Percentiles rank a stretch among this genome's conserved stretches.
Evolutionary conservation across 257 asterid species (phyloP).

Genomic region (Salvia splendens): DNA sequence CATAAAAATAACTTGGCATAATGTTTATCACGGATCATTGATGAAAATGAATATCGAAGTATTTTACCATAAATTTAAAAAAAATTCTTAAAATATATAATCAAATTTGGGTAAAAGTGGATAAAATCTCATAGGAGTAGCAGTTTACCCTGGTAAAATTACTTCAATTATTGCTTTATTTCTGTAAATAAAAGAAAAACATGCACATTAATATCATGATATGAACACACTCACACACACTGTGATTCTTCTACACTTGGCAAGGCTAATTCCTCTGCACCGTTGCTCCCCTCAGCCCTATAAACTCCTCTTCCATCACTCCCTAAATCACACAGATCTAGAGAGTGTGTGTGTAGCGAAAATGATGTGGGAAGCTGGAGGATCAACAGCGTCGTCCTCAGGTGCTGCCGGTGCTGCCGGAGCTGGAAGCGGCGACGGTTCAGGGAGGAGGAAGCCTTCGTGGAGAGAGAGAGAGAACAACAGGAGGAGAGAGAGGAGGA

Average conservation of each 20-base stretch:
- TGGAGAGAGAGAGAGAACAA: constrained; percentile 97
- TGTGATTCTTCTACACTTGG: constrained; percentile 42
- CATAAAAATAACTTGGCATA: no score
- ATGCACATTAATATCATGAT: constrained; percentile 27
- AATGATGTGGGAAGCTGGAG: constrained; percentile 95
- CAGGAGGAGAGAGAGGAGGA: constrained; percentile 90
- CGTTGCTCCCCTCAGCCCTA: constrained; percentile 28
- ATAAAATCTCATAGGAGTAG: no score
- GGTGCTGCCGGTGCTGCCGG: constrained; percentile 46
- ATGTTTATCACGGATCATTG: no score
- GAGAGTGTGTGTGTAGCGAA: background rate
- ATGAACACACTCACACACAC: constrained; percentile 27
- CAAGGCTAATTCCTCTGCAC: constrained; percentile 50
- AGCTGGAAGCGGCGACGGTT: constrained; percentile 29
- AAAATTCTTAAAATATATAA: no score
- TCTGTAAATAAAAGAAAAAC: background rate
- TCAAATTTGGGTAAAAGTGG: background rate
- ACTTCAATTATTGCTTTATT: constrained; percentile 29
- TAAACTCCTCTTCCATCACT: background rate
- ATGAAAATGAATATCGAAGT: no score
- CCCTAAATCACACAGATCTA: background rate
- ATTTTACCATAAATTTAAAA: no score
- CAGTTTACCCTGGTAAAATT: background rate
- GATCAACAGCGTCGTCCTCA: constrained; percentile 60
- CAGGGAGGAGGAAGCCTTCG: constrained; percentile 92